Percentiles rank a stretch among this genome's conserved stretches.
Evolutionary conservation across 176 grass and related monocot species (phyloP).

Genomic region (Phyllostachys edulis): DNA sequence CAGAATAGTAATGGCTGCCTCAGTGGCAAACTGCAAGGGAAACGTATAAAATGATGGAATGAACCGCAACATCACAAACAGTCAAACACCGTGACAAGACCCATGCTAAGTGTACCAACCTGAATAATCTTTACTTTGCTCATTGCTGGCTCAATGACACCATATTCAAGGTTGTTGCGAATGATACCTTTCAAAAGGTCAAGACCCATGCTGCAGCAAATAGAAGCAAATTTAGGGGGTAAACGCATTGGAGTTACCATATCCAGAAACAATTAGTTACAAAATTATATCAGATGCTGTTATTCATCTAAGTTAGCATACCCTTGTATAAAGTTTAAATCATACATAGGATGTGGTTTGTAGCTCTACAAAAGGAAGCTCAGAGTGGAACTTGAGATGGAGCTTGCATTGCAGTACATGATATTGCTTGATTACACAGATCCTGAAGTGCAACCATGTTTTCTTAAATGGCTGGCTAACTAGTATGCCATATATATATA

Average conservation of each 20-base stretch:
- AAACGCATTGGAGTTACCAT: not conserved
- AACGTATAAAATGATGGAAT: not conserved
- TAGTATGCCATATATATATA: not conserved
- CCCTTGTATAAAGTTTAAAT: not conserved
- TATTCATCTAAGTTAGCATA: not conserved
- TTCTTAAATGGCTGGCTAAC: not conserved
- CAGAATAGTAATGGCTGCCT: constrained; percentile 93
- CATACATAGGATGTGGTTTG: not conserved
- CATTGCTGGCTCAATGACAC: constrained; percentile 95
- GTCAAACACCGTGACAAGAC: not conserved
- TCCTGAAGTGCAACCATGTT: not conserved
- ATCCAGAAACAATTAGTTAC: not conserved
- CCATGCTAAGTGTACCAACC: not conserved
- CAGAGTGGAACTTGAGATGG: not conserved
- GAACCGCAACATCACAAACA: not conserved
- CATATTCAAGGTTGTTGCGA: constrained; percentile 82
- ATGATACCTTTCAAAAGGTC: constrained; percentile 79
- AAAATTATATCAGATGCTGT: not conserved
- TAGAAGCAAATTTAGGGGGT: not conserved
- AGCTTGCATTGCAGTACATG: not conserved
- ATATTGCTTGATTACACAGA: not conserved
- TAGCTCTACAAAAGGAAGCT: not conserved
- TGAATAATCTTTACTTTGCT: constrained; percentile 97
- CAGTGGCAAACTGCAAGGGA: constrained; percentile 66
- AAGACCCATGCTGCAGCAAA: constrained; percentile 70